Base-by-base conservation (phyloP, 2,329 filamentous ascomycete species). In the Exophiala viscosa region DNA sequence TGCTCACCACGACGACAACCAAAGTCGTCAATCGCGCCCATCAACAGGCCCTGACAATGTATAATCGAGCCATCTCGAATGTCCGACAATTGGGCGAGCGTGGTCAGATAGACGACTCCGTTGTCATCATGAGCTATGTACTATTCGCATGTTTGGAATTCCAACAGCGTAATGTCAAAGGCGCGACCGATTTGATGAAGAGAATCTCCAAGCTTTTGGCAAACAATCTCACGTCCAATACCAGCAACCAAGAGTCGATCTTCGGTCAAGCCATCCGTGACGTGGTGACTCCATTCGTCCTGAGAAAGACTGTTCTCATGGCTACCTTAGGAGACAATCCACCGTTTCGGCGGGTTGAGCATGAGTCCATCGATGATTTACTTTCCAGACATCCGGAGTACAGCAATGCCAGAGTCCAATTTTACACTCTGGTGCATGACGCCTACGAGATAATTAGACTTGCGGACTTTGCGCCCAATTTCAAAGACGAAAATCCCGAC, bases 101-200 rank as follows among this genome's bases (percentile, higher is more conserved):
- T 10, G 42, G 48, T 9, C 40, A 50, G 34, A 39, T 52, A 18
- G 53, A 55, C 33, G 34, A 50, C 11, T 31, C 31, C 11, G 35
- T 54, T 40, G 50, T 45, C 11, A 42, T 62, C 10, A 33, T 62
- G 34, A 62, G 45, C 18, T 62, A 58, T 46, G 48, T 59, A 31
- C 46, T 60, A 17, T 60, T 60, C 28, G 35, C 49, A 13, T 28
- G 41, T 28, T 31, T 62, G 18, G 57, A 65, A 28, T 60, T 66
- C 51, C 47, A 70, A 55, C n/a, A 61, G 48, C 20, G 70, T 56
- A 33, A 73, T 57, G 3, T 69, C 64, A 3, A 70, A 55, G 58
- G 69, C 66, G 31, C 67, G 33, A 54, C 69, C 15, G 23, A 17
- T 14, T 48, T 62, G 15, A 41, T 59, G 23, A 40, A 40, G n/a